Evolutionary conservation across 345 rosid species (phyloP), one percentile per base, ranked within the genome.

Genomic region (Cardamine resedifolia): DNA sequence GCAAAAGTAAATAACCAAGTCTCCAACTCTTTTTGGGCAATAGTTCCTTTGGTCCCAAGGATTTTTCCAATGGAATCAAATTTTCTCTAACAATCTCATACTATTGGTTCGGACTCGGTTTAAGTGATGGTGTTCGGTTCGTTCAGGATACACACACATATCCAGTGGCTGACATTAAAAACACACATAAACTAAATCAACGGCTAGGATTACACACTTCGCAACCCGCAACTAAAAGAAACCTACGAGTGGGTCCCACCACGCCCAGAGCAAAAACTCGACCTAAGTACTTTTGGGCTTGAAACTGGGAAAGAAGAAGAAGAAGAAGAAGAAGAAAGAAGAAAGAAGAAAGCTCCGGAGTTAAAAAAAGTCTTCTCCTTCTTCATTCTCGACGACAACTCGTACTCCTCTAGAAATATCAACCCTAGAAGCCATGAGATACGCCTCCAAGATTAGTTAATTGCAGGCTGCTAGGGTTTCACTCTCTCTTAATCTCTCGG

Each of bases 401-500:
- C 66, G 4, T 30, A 57, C 38, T 31, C 61, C 16, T 38, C 47
- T 30, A n/a, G 3, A 23, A 71, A 47, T 47, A 1, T n/a, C n/a
- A n/a, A 39, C 4, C 74, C 41, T 73, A 73, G 11, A 47, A 30
- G 0, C 62, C 7, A 57, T 57, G 66, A 66, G 66, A 52, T 33
- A 19, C 19, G 21, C 72, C 6, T 56, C 50, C 5, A 24, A 55
- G 36, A 26, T 6, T 66, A 10, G 18, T 33, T 56, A 18, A 73
- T 65, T 6, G 39, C 45, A 43, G 24, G 49, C 66, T 31, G 3
- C 48, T 66, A 74, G 63, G 78, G 73, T 74, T 67, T 30, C 31
- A 6, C 10, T 43, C 48, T 44, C 19, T 44, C 9, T 44, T 16
- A 15, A 41, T 56, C 56, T 19, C 64, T 58, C 26, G 24, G n/a